Conservation (phyloP, 202 grass and related monocot genomes). For the Carex sylvatica region DNA sequence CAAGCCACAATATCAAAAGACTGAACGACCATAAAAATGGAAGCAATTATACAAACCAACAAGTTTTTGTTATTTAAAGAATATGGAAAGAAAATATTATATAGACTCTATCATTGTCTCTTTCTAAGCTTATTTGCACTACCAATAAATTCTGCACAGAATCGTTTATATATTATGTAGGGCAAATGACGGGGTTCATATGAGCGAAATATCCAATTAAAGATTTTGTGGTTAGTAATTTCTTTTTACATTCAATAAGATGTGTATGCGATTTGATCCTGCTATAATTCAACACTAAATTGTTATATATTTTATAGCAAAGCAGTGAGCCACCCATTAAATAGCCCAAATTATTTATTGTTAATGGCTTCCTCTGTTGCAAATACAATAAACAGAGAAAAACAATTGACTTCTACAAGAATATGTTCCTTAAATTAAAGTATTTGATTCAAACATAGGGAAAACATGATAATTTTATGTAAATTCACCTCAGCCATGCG, state of each 20-base stretch:
- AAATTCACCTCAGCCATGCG: slow-evolving; percentile 71
- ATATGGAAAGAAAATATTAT: background rate
- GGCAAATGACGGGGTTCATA: background rate
- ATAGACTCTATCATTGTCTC: background rate
- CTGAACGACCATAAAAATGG: background rate
- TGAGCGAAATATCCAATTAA: background rate
- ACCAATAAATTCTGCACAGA: background rate
- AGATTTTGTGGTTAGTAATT: background rate
- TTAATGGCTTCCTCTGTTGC: background rate
- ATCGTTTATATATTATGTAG: background rate
- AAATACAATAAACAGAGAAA: background rate
- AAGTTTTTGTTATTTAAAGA: background rate
- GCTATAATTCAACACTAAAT: background rate
- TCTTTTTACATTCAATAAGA: background rate
- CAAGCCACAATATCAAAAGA: background rate
- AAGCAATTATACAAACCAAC: background rate
- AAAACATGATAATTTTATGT: background rate
- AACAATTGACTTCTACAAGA: background rate
- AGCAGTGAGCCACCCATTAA: background rate
- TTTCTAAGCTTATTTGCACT: background rate
- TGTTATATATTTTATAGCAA: background rate
- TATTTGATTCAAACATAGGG: background rate
- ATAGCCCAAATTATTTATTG: background rate
- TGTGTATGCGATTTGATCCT: background rate
- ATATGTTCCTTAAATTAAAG: background rate